These are phyloP conservation scores for Entonaema liquescens DNA, from an alignment of 495 filamentous ascomycete species.

Conservation along the genomic window DNA sequence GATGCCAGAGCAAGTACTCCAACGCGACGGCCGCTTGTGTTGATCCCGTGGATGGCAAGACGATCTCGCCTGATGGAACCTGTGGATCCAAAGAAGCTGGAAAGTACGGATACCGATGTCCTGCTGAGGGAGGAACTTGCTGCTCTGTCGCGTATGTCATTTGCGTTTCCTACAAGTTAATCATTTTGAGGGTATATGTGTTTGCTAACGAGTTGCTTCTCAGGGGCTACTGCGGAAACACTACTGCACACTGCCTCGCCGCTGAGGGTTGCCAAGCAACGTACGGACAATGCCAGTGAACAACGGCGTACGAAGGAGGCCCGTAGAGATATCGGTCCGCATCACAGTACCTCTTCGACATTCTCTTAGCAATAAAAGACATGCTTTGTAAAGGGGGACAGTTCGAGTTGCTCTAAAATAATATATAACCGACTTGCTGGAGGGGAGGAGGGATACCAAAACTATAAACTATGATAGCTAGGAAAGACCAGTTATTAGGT, in stretches of 20 bases:
- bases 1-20: conserved; percentile 48
- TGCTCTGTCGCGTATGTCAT: conserved; percentile 47
- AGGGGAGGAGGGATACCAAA: not conserved
- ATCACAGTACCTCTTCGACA: too few species aligned
- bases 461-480: not conserved
- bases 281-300: conserved; percentile 44
- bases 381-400: not conserved
- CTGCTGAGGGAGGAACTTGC: conserved; percentile 38
- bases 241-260: conserved; percentile 44
- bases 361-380: not conserved
- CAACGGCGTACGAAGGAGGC: not conserved
- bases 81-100: conserved; percentile 46
- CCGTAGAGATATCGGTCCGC: not conserved
- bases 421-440: too few species aligned
- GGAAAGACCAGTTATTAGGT: not conserved
- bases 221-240: conserved; percentile 51
- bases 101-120: conserved; percentile 48
- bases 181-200: not conserved
- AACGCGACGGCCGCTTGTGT: conserved; percentile 45
- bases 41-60: conserved; percentile 41
- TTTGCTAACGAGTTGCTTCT: conserved; percentile 10
- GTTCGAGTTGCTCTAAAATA: not conserved
- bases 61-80: conserved; percentile 48
- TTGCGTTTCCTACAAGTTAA: not conserved
- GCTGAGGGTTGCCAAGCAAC: conserved; percentile 45